A percentile compares a stretch with the other conserved stretches of the same genome.
These are phyloP conservation scores for Penicillium sclerotigenum DNA, from an alignment of 2,329 filamentous ascomycete species.

Conservation along the genomic window DNA sequence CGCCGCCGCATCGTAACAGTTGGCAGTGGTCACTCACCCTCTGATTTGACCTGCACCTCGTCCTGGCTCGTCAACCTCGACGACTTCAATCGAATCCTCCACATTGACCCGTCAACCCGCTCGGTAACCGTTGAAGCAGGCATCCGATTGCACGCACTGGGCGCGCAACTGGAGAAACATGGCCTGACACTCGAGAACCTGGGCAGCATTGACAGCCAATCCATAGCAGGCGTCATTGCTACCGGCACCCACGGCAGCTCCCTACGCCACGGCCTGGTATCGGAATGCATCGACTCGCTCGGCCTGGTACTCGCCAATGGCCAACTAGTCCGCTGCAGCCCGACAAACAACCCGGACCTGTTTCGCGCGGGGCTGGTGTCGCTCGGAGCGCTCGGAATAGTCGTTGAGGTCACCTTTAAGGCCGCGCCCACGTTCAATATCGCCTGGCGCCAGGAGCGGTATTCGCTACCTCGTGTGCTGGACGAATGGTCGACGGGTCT, in stretches of 20 bases:
- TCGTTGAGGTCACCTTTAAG: slow-evolving; percentile 83
- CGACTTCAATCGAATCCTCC: slow-evolving; percentile 69
- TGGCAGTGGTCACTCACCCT: slow-evolving; percentile 91
- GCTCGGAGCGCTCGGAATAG: slow-evolving; percentile 84
- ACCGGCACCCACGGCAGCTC: slow-evolving; percentile 94
- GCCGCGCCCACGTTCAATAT: slow-evolving; percentile 80
- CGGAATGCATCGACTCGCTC: slow-evolving; percentile 70
- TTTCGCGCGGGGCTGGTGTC: slow-evolving; percentile 87
- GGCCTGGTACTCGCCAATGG: slow-evolving; percentile 82
- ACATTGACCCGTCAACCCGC: slow-evolving; percentile 63
- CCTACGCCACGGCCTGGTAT: slow-evolving; percentile 76
- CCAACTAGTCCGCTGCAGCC: slow-evolving; percentile 65
- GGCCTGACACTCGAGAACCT: slow-evolving; percentile 87
- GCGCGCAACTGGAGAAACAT: slow-evolving; percentile 67
- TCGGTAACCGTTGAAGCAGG: slow-evolving; percentile 80
- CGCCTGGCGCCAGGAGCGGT: slow-evolving; percentile 77
- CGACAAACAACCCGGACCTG: slow-evolving; percentile 66
- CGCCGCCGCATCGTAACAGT: slow-evolving; percentile 78
- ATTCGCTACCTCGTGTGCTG: slow-evolving; percentile 66
- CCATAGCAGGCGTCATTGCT: slow-evolving; percentile 84
- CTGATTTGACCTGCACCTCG: slow-evolving; percentile 85
- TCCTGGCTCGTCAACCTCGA: slow-evolving; percentile 95
- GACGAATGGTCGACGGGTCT: slow-evolving; percentile 68
- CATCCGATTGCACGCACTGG: slow-evolving; percentile 74
- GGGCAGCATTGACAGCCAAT: slow-evolving; percentile 93